Conservation (phyloP, 1,284 basidiomycete genomes). For the Malassezia restricta region DNA sequence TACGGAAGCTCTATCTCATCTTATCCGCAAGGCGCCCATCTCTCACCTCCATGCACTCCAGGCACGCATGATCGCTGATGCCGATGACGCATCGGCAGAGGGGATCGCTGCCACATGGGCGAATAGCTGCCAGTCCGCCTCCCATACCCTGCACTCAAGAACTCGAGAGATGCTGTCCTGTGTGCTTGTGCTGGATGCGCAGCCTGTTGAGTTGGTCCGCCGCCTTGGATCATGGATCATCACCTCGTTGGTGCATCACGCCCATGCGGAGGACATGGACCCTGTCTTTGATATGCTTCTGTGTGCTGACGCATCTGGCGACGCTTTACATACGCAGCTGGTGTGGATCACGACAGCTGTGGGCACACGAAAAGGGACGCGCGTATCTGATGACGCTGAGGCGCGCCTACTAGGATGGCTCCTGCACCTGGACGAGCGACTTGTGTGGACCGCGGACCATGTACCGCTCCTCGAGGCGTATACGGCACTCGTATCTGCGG, state of each 20-base stretch:
- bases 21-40: conserved; percentile 34
- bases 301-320: neutral
- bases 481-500: conserved; percentile 21
- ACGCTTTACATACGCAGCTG: conserved; percentile 17
- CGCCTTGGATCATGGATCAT: conserved; percentile 22
- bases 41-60: conserved; percentile 24
- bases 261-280: conserved; percentile 23
- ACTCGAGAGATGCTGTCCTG: conserved; percentile 2
- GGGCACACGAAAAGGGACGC: conserved; percentile 37
- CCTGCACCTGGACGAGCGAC: conserved; percentile 13
- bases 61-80: conserved; percentile 25
- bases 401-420: conserved; percentile 25
- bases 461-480: conserved; percentile 1
- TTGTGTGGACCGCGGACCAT: neutral
- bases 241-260: conserved; percentile 36
- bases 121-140: conserved; percentile 27
- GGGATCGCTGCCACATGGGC: conserved; percentile 41
- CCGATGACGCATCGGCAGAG: conserved; percentile 15
- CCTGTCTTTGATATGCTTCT: conserved; percentile 23
- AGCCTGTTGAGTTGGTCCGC: neutral
- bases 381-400: conserved; percentile 27
- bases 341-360: conserved; percentile 29
- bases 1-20: conserved; percentile 40
- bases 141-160: conserved; percentile 8
- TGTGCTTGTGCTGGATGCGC: neutral